Evolutionary conservation across 2,329 filamentous ascomycete genomes (phyloP), one percentile per base, ranked within the genome.

Genomic region (Fusarium euwallaceae): DNA sequence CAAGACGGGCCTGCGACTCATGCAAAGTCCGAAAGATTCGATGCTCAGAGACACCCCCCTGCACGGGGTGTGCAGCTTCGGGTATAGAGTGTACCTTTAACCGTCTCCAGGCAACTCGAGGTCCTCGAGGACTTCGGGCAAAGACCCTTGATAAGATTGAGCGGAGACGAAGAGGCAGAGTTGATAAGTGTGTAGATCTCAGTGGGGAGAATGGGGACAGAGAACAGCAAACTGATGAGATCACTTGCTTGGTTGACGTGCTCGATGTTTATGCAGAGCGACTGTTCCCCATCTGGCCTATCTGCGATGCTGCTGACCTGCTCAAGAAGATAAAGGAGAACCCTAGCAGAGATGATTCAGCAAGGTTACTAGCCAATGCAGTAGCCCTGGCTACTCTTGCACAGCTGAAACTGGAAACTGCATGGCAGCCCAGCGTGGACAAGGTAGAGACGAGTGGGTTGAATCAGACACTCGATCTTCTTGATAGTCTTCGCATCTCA

Each of bases 1-100:
- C 76, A 17, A 69, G 76, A 67, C 77, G 85, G 34, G 86, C 87
- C 12, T 88, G 87, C 77, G 87, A 88, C 70, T 86, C 84, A 22
- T 89, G 87, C 80, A 88, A 87, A 80, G 83, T 89, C 48, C 84
- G 87, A 64, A 89, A 89, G 80, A 85, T 88, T 68, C 84, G 85
- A 56, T 89, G 87, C 76, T 85, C 84, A 16, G 87, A 87, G 59
- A 79, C 81, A 2, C 81, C 85, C 24, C 87, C 87, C 8, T 89
- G 87, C 67, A 80, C 80, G 29, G 83, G 84, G 11, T 89, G 87
- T 72, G 76, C 80, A 27, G 81, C 84, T 17, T 82, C 85, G 3
- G 82, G 84, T 9, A 84, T 88, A 61, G 81, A 84, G 17, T 88
- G 87, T 76, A 88, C 87, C n/a, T 89, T 88, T 77, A 84, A 84